Base-by-base conservation (phyloP, 2,329 filamentous ascomycete species). In the Aspergillus caelatus region DNA sequence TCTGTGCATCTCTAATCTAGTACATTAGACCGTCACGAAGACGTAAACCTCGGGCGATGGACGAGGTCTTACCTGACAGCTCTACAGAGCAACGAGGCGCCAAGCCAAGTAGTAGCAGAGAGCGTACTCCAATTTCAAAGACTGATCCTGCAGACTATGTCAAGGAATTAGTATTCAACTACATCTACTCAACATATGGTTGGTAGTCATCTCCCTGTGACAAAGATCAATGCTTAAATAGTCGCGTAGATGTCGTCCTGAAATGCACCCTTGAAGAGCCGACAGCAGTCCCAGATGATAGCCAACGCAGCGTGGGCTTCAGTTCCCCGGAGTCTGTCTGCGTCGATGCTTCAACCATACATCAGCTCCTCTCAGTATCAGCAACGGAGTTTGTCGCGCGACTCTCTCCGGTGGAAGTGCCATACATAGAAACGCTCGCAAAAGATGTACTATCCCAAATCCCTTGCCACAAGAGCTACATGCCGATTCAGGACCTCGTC, bases 101-200 rank as follows among this genome's bases (percentile, higher is more conserved):
- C 23, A 55, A 28, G 32, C 14, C 21, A 8, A 39, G 32, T 26
- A 39, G 34, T 39, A 36, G 52, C 21, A 36, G 52, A 21, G 52
- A 55, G 21, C 32, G 28, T 11, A 39, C 32, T 3, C 52, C 32
- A 28, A 23, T 55, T 11, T 14, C 52, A 19, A 55, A 55, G n/a
- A 55, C 32, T 39, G 52, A 55, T 19, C 30, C 34, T 55, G 52
- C 52, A 28, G 52, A 55, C n/a, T 55, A 55, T 39, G 21, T 39
- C 30, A 55, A 55, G 21, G 52, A 28, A 14, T 11, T 55, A 19
- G 52, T 55, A 9, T 39, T 39, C 2, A 39, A 32, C n/a, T 55
- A 55, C 21, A 55, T 55, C n/a, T 55, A 39, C 32, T 55, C 52
- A 39, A 55, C 52, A 55, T 55, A 55, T 14, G 52, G 52, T 55